Evolutionary conservation across 176 grass and related monocot species (phyloP), one percentile per base, ranked within the genome.

Genomic region (Avena insularis): DNA sequence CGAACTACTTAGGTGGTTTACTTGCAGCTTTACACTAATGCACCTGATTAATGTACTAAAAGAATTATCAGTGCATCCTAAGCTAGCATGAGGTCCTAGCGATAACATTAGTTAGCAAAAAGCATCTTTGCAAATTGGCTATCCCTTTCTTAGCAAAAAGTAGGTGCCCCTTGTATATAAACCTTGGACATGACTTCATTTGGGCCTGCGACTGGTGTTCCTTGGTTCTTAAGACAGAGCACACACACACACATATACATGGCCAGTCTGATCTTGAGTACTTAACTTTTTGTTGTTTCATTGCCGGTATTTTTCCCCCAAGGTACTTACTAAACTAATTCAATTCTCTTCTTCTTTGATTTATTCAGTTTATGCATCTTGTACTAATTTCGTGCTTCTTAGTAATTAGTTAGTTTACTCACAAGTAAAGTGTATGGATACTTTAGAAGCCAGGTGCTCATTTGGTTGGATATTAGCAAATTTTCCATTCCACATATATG

Each of bases 61-160:
- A 86, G 89, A 77, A 78, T 46, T 5, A 79, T 79, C 64, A 83
- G 80, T 90, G 89, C 84, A 83, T 79, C 74, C 79, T 87, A 87
- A 87, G 74, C 80, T 83, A 87, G 86, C 64, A 57, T 46, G 72
- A 72, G 63, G 84, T n/a, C 64, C 73, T 74, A 58, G 74, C 73
- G 84, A 87, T 83, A 90, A 87, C 55, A 79, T 90, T 90, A 83
- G 36, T 86, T 87, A 87, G 35, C 48, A 68, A 90, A 90, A 90
- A 16, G 89, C 12, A 83, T 55, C n/a, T 77, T n/a, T 36, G 65
- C 84, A 83, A 83, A 67, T 66, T 90, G 64, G 79, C 23, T 27
- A 7, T 23, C 63, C 51, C 23, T 90, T 90, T 78, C 20, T 87
- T 35, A 87, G 21, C 16, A 61, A 55, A 86, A 73, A 55, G 45